These are phyloP conservation scores for Torulaspora pretoriensis DNA, from an alignment of 1,139 yeast species.

Conservation along the genomic window DNA sequence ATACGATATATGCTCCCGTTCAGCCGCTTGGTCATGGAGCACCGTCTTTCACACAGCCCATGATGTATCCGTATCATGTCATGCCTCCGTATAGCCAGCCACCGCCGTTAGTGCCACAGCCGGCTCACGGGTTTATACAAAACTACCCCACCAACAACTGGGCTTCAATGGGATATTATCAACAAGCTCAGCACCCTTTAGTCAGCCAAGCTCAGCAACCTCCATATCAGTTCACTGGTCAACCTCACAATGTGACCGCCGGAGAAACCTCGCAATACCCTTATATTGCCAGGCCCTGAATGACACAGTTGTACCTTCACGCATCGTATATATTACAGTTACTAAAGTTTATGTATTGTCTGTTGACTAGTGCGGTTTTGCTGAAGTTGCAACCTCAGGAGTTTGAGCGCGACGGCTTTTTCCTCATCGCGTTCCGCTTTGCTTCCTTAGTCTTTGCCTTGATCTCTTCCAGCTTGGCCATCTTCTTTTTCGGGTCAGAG, in stretches of 20 bases:
- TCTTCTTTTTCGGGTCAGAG: conserved; percentile 41
- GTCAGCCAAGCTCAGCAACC: conserved; percentile 4
- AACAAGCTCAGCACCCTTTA: background rate
- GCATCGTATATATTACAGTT: conserved; percentile 10
- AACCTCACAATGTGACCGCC: background rate
- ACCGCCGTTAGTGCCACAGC: background rate
- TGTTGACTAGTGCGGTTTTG: background rate
- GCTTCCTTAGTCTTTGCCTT: conserved; percentile 38
- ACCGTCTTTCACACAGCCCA: background rate
- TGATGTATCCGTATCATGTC: background rate
- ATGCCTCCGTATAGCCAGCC: background rate
- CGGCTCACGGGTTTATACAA: background rate
- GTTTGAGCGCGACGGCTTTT: conserved; percentile 16
- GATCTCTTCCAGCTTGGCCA: conserved; percentile 48
- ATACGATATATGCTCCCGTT: background rate
- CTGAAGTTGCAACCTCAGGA: background rate
- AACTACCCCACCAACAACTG: conserved; percentile 6
- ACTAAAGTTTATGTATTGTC: conserved; percentile 3
- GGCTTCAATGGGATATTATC: conserved; percentile 6
- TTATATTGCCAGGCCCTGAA: background rate
- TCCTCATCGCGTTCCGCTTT: conserved; percentile 35
- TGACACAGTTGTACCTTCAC: background rate
- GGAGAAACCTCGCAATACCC: background rate
- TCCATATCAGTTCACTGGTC: conserved; percentile 1
- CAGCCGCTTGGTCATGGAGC: background rate